phyloP scores from a whole-genome alignment of 2,329 filamentous ascomycete genomes.

The Fusarium domesticum region DNA sequence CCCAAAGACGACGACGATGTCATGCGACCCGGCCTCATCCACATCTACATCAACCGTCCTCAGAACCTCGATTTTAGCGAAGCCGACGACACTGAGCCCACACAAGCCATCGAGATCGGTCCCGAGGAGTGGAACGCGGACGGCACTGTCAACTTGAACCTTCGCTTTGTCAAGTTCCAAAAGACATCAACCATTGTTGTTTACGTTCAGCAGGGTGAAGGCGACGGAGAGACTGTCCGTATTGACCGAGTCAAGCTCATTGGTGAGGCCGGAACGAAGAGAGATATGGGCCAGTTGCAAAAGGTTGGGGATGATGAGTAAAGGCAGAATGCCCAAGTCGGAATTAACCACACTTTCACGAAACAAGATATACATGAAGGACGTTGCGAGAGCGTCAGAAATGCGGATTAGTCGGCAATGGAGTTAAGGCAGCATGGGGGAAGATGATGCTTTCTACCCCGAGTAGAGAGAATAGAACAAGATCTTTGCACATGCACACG shows the following conservation, averaged over 20 bases:
- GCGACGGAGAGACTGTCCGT: conserved; percentile 79
- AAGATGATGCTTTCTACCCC: conserved; percentile 9
- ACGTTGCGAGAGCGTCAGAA: conserved; percentile 10
- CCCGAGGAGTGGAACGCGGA: conserved; percentile 78
- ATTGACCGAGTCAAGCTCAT: conserved; percentile 77
- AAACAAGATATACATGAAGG: not conserved
- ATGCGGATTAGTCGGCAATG: conserved; percentile 11
- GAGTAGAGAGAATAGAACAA: conserved; percentile 22
- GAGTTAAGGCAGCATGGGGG: conserved; percentile 19
- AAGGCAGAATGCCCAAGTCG: conserved; percentile 12
- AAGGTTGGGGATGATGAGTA: conserved; percentile 79
- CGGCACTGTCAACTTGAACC: conserved; percentile 66
- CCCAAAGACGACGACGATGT: conserved; percentile 68
- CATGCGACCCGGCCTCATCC: conserved; percentile 77
- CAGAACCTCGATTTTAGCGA: conserved; percentile 95
- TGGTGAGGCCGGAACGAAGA: conserved; percentile 87
- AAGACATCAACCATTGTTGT: conserved; percentile 82
- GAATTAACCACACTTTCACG: conserved; percentile 2
- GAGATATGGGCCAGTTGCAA: conserved; percentile 90
- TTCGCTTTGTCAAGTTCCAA: conserved; percentile 97
- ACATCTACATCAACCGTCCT: conserved; percentile 82
- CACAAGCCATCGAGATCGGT: conserved; percentile 73
- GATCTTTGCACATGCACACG: conserved; percentile 1
- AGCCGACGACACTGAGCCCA: conserved; percentile 79
- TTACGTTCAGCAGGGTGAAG: conserved; percentile 84